Conservation (phyloP, 306 rosid species). For the Quercus glauca region DNA sequence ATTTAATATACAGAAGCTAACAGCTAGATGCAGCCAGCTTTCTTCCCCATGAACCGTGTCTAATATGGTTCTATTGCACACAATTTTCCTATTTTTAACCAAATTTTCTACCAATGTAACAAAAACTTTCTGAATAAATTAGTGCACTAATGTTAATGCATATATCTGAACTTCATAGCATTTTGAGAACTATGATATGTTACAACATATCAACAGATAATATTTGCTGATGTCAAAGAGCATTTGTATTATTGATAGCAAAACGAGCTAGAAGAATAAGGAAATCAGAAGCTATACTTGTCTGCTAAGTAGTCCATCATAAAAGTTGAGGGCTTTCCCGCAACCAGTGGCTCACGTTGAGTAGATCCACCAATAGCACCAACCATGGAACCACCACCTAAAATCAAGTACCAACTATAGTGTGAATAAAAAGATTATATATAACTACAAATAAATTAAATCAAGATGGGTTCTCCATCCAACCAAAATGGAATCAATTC, state of each 20-base stretch:
- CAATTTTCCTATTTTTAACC: neutral
- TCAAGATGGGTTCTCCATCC: too few relatives aligned
- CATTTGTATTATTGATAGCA: neutral
- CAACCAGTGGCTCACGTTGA: conserved; percentile 93
- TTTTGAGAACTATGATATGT: neutral
- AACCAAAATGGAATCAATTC: too few relatives aligned
- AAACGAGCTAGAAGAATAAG: conserved; percentile 2
- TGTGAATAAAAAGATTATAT: neutral
- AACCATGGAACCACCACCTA: conserved; percentile 99
- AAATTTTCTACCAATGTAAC: neutral
- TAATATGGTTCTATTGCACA: neutral
- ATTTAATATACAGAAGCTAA: neutral
- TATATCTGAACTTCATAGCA: neutral
- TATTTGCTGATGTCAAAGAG: neutral
- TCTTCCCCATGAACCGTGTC: neutral
- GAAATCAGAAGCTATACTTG: conserved; percentile 43
- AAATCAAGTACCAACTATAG: conserved; percentile 22
- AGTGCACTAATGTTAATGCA: neutral
- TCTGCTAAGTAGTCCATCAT: conserved; percentile 96
- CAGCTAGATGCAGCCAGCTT: neutral
- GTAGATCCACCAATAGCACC: conserved; percentile 86
- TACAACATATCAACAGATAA: neutral
- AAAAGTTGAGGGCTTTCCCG: conserved; percentile 97
- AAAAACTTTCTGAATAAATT: neutral
- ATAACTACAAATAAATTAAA: neutral